Evolutionary conservation across 805 yeast species (phyloP).

Genomic region (Starmerella geochares): DNA sequence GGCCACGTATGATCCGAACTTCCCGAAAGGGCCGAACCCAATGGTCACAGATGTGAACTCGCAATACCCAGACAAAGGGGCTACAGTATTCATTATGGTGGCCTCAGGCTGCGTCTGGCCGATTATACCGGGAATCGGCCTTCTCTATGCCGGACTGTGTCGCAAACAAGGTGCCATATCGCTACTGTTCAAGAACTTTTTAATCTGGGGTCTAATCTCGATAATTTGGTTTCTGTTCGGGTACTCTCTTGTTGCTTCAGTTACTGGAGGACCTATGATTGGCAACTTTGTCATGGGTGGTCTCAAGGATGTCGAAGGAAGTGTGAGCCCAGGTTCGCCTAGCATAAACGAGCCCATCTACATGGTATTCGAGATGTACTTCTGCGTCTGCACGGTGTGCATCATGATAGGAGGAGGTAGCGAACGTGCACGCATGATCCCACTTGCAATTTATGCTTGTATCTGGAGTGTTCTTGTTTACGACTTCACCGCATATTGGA

Average conservation of each 20-base stretch:
- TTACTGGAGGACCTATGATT: slow-evolving; percentile 16
- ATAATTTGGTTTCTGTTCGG: slow-evolving; percentile 15
- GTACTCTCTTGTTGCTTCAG: slow-evolving; percentile 10
- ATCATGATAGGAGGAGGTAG: slow-evolving; percentile 62
- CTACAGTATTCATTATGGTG: slow-evolving; percentile 12
- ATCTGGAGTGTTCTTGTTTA: slow-evolving; percentile 61
- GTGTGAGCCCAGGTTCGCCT: slow-evolving; percentile 13
- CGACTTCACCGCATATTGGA: slow-evolving; percentile 62
- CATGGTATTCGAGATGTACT: slow-evolving; percentile 13
- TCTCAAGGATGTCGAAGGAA: slow-evolving; percentile 12
- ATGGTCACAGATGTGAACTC: slow-evolving; percentile 12
- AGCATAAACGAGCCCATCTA: slow-evolving; percentile 16
- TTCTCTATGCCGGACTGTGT: slow-evolving; percentile 15
- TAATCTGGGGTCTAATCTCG: slow-evolving; percentile 11
- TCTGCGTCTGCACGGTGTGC: slow-evolving; percentile 18
- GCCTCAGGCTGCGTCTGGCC: slow-evolving; percentile 20
- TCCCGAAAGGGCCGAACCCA: slow-evolving; percentile 18
- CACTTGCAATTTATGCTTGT: slow-evolving; percentile 56
- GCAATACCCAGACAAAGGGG: slow-evolving; percentile 10
- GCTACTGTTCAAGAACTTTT: slow-evolving; percentile 13
- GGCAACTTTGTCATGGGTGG: slow-evolving; percentile 16
- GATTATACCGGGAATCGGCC: slow-evolving; percentile 16
- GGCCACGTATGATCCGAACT: slow-evolving; percentile 8
- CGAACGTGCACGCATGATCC: slow-evolving; percentile 58
- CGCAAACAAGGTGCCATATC: slow-evolving; percentile 11